Evolutionary conservation across 345 rosid species (phyloP).

Genomic region (Orychophragmus violaceus): DNA sequence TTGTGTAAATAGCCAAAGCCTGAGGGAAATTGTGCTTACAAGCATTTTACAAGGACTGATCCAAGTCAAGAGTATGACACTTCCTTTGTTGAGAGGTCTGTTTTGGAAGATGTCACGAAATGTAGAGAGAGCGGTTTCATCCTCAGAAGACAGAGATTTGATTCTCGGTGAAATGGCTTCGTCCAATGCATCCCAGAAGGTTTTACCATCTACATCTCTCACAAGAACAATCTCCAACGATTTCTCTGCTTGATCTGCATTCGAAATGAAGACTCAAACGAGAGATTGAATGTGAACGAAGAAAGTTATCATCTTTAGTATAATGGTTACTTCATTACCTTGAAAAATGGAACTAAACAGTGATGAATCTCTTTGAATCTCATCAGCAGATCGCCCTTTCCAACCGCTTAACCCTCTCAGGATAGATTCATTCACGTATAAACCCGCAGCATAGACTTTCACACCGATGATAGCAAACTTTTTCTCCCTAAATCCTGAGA

Average conservation of each 20-base stretch:
- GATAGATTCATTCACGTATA: slow-evolving; percentile 51
- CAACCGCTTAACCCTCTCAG: slow-evolving; percentile 38
- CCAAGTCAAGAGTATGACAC: slow-evolving; percentile 72
- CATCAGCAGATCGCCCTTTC: slow-evolving; percentile 52
- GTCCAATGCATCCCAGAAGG: slow-evolving; percentile 88
- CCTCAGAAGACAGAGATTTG: slow-evolving; percentile 42
- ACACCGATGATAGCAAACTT: slow-evolving; percentile 77
- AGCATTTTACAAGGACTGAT: slow-evolving; percentile 58
- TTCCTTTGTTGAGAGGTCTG: slow-evolving; percentile 65
- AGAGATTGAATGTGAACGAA: not conserved
- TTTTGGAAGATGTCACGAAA: slow-evolving; percentile 61
- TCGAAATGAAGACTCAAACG: not conserved
- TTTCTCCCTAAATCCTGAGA: slow-evolving; percentile 81
- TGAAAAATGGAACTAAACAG: slow-evolving; percentile 46
- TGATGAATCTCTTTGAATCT: slow-evolving; percentile 47
- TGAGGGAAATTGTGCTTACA: slow-evolving; percentile 43
- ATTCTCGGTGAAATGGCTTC: slow-evolving; percentile 74
- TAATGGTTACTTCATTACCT: slow-evolving; percentile 49
- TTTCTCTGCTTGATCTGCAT: slow-evolving; percentile 62
- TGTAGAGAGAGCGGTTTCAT: slow-evolving; percentile 57
- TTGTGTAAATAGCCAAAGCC: not conserved
- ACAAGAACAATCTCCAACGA: slow-evolving; percentile 77
- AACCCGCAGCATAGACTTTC: slow-evolving; percentile 84
- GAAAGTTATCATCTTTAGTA: not conserved
- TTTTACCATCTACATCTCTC: slow-evolving; percentile 91